A percentile compares a stretch with the other conserved stretches of the same genome.
Conservation (phyloP, 768 basidiomycete species). For the Suillus weaverae region DNA sequence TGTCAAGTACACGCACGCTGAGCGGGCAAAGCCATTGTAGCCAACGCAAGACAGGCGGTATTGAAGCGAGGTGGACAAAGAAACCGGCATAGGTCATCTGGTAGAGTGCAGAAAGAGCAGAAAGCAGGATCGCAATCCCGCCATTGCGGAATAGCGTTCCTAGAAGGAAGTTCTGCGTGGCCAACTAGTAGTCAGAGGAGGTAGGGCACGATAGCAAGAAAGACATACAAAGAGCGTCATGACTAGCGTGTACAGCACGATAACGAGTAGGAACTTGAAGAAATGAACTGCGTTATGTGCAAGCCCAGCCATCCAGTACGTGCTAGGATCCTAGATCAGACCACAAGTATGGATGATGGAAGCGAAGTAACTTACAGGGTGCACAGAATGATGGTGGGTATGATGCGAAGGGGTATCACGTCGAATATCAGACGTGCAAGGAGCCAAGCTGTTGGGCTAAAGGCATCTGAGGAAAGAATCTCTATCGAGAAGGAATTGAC, state of each 20-base stretch:
- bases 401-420: conserved; percentile 81
- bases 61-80: conserved; percentile 82
- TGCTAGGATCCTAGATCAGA: conserved; percentile 40
- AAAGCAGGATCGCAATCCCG: conserved; percentile 88
- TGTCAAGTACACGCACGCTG: conserved; percentile 39
- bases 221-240: conserved; percentile 82
- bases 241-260: conserved; percentile 79
- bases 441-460: conserved; percentile 87
- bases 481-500: conserved; percentile 10
- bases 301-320: conserved; percentile 97
- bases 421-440: conserved; percentile 88
- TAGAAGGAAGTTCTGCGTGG: conserved; percentile 82
- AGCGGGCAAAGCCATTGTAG: conserved; percentile 87
- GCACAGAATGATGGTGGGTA: conserved; percentile 85
- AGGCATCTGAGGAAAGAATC: conserved; percentile 1
- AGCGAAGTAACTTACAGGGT: conserved; percentile 59
- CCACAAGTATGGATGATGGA: neutral
- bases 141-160: conserved; percentile 82
- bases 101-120: conserved; percentile 71
- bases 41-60: conserved; percentile 93
- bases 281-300: conserved; percentile 74
- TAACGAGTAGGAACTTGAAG: conserved; percentile 93
- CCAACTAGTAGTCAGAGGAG: neutral
- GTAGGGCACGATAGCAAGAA: neutral
- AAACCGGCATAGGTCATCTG: conserved; percentile 92